These are phyloP conservation scores for Candida arabinofermentans DNA, from an alignment of 805 yeast species.

Conservation along the genomic window DNA sequence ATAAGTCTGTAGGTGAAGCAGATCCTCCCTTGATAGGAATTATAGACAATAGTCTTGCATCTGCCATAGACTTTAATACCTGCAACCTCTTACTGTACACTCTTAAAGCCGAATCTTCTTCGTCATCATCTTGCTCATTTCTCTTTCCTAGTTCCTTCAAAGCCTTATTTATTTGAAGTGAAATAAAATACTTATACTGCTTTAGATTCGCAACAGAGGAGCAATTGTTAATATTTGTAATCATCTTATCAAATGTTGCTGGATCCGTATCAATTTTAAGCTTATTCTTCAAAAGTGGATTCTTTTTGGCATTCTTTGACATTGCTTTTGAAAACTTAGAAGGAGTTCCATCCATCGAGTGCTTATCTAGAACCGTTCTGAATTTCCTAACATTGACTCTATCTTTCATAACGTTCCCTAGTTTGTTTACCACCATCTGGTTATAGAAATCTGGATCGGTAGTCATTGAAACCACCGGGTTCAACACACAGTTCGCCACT, in stretches of 20 bases:
- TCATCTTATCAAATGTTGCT: slow-evolving; percentile 22
- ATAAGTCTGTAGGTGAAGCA: not conserved
- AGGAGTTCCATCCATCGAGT: slow-evolving; percentile 34
- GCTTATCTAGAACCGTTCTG: slow-evolving; percentile 65
- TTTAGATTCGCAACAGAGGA: slow-evolving; percentile 40
- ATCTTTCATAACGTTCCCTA: slow-evolving; percentile 66
- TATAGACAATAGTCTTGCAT: slow-evolving; percentile 13
- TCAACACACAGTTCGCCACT: slow-evolving; percentile 51
- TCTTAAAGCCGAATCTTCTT: slow-evolving; percentile 6
- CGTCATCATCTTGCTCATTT: slow-evolving; percentile 7
- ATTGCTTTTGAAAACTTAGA: not conserved
- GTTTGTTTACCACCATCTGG: slow-evolving; percentile 50
- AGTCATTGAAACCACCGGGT: slow-evolving; percentile 47
- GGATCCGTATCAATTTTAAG: slow-evolving; percentile 37
- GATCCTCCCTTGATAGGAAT: not conserved
- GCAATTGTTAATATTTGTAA: slow-evolving; percentile 32
- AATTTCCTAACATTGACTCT: slow-evolving; percentile 69
- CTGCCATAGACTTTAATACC: slow-evolving; percentile 17
- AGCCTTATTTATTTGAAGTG: slow-evolving; percentile 44
- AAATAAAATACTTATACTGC: slow-evolving; percentile 43
- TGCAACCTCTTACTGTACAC: slow-evolving; percentile 19
- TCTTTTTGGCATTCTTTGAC: slow-evolving; percentile 7
- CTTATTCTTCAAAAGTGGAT: slow-evolving; percentile 27
- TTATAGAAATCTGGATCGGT: slow-evolving; percentile 79
- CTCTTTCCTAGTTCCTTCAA: slow-evolving; percentile 28